Evolutionary conservation across 1,139 yeast genomes (phyloP), one percentile per base, ranked within the genome.

Genomic region (Ogataea hybrid): DNA sequence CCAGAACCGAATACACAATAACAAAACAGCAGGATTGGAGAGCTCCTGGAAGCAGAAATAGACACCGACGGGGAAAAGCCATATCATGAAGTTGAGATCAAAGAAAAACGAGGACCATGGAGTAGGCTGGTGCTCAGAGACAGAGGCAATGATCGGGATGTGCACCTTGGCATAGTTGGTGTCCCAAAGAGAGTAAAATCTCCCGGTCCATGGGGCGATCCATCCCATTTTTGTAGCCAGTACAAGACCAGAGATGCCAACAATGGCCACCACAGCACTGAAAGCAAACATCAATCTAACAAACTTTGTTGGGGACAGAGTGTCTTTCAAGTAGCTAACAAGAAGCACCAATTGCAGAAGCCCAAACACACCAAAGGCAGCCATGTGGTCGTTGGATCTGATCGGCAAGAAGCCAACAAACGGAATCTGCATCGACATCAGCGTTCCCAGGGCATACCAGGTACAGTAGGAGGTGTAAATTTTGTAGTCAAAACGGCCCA

Each of bases 171-270:
- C 99, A 60, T 94, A 94, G 62, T 78, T 85, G 4, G 98, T 92
- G 64, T 94, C 98, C 98, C 98, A 94, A 54, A 94, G 71, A 5
- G 97, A 90, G 69, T 94, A 94, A 72, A 94, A 94, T 67, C 99
- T 84, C 52, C 99, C 99, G 17, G 97, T 89, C 98, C 98, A 94
- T 43, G 99, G 99, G 34, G 98, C 97, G 65, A 94, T 92, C 67
- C 84, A 81, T 14, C 97, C 98, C 46, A 89, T 71, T 49, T 88
- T 84, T 12, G 98, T 92, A 57, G 94, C 80, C 7, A 77, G 80
- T 42, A 87, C 75, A 46, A 94, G 73, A 14, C 84, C 95, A 10
- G 74, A 73, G 41, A 88, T 61, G 42, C 96, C 95, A 29, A 85
- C 55, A 10, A 68, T 59, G 31, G 80, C 69, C 44, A 88, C 73